Base-by-base conservation (phyloP, 2,329 filamentous ascomycete genomes). In the Aspergillus ibericus region DNA sequence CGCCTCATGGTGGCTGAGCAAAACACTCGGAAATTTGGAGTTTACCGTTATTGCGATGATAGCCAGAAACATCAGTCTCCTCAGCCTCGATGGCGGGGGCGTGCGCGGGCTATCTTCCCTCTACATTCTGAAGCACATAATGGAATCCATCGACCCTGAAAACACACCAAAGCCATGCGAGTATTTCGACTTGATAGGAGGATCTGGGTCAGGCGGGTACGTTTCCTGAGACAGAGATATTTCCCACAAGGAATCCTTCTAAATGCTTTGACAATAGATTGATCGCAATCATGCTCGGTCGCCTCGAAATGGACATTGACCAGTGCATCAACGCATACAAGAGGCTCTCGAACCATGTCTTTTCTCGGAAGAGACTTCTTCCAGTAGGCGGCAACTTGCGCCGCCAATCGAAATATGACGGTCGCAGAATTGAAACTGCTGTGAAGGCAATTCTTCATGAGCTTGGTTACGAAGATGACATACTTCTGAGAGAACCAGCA, bases 241-340 rank as follows among this genome's bases (percentile, higher is more conserved):
- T 29, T 38, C 29, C 36, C 34, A 25, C 8, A 29, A 34, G 40
- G 5, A 18, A 22, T 53, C 7, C 5, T 9, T 20, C 34, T 36
- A 59, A 52, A 25, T 42, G 6, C 16, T 15, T 15, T 10, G 20
- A 13, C 12, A 10, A 16, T 25, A 81, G 79, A 0, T 67, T 82
- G 8, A 77, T 82, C 9, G 79, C 80, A 2, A 75, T 82, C 34
- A 78, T 83, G 73, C 72, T 82, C 5, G 79, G 79, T 1, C 74
- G 78, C 2, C 67, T 83, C 1, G 65, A 75, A 29, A 80, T 82
- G 77, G 73, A 71, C 25, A 72, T 80, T 8, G 60, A 70, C 22
- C 76, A 82, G 16, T 80, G 78, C 29, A 75, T 81, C 15, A 57
- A 68, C 2, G 74, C 70, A 2, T 82, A 82, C 58, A 64, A 75